Evolutionary conservation across 208 protist species (phyloP), one percentile per base, ranked within the genome.

Genomic region (Novymonas esmeraldas): DNA sequence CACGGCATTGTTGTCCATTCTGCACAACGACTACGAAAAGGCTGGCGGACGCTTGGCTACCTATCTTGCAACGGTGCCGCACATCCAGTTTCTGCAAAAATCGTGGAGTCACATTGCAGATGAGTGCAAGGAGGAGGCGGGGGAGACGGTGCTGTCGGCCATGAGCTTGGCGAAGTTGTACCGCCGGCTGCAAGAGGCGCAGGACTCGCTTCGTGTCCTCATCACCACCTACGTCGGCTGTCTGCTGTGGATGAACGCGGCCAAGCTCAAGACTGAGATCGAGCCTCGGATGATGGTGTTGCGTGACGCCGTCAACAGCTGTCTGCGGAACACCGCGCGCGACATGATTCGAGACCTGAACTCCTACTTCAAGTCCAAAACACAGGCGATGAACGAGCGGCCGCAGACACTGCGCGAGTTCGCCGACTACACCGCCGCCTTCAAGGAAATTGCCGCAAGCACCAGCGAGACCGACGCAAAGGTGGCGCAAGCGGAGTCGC

Each of bases 181-280:
- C 54, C 73, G 66, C 9, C 84, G 89, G 42, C 65, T 95, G 5
- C 89, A 95, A 58, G 85, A 91, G 33, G 93, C 90, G 3, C 83
- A 94, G 34, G 85, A 94, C 61, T 78, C 87, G 3, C 68, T 95
- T 46, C 82, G 87, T 33, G 88, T 93, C n/a, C 72, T 97, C 26
- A 97, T 94, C 66, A 81, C 92, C 10, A 92, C 92, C 0, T 91
- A 93, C 70, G 88, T 97, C 5, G 89, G 92, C 7, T 76, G 92
- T 58, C 88, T 85, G 52, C 75, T 98, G 64, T 96, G 90, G 88
- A 87, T 98, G 45, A 98, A 98, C 73, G 87, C 90, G 24, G 81
- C 82, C 0, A 95, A 95, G 55, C 76, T 96, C 36, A 95, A 95
- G 73, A 87, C 79, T 11, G 90, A 96, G 49, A 85, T 98, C 34